phyloP scores from a whole-genome alignment of 31 red algal genomes.

The Porphyra umbilicalis region DNA sequence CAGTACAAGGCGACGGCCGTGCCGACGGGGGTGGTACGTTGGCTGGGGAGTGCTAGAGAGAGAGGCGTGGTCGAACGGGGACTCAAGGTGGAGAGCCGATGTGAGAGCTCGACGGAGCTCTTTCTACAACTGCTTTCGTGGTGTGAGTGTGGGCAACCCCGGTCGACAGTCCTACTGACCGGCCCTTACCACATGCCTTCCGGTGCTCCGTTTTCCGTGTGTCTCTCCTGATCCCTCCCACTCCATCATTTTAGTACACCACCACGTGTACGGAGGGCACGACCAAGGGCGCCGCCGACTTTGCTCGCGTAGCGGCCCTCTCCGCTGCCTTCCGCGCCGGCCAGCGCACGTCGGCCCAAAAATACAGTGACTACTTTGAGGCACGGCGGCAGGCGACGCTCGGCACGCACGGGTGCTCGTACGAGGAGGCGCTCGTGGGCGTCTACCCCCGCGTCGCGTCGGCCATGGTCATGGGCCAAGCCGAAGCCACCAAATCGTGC shows the following conservation, averaged over 20 bases:
- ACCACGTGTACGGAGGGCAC: slow-evolving; percentile 44
- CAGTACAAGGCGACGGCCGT: slow-evolving; percentile 51
- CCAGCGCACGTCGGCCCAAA: slow-evolving; percentile 16
- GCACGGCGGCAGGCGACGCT: slow-evolving; percentile 42
- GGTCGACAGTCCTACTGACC: too few relatives aligned
- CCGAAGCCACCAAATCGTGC: slow-evolving; percentile 33
- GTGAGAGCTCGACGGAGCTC: too few relatives aligned
- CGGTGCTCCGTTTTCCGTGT: neutral
- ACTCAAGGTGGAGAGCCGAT: too few relatives aligned
- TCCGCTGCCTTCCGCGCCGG: slow-evolving; percentile 28
- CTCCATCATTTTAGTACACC: neutral
- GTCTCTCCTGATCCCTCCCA: neutral
- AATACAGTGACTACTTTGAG: slow-evolving; percentile 36
- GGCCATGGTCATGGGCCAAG: slow-evolving; percentile 25
- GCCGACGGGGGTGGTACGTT: slow-evolving; percentile 18
- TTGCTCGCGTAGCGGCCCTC: slow-evolving; percentile 9
- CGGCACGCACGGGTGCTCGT: slow-evolving; percentile 25
- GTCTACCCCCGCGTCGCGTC: slow-evolving; percentile 22
- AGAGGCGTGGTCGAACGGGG: neutral
- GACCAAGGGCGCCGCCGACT: slow-evolving; percentile 17
- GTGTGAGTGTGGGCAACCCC: too few relatives aligned
- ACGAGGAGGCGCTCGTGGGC: slow-evolving; percentile 23
- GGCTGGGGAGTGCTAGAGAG: neutral
- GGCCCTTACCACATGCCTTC: too few relatives aligned
- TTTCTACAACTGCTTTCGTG: too few relatives aligned